Percentiles rank a stretch among this genome's conserved stretches.
Conservation (phyloP, 2,329 filamentous ascomycete genomes). For the Verticillium klebahnii region DNA sequence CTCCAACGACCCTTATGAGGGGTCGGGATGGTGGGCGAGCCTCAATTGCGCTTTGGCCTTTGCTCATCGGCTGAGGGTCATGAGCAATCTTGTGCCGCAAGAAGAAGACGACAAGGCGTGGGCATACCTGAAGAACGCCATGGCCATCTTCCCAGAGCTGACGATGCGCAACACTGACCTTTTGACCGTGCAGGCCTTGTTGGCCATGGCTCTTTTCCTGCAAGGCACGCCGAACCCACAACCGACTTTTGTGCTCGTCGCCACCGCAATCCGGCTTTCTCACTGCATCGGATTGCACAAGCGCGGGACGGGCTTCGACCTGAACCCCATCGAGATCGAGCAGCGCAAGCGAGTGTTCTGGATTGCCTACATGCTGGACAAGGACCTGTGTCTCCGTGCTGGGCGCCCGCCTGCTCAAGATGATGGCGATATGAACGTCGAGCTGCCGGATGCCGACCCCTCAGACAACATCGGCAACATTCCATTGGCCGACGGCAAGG, state of each 20-base stretch:
- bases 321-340: conserved; percentile 91
- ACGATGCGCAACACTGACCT: conserved; percentile 96
- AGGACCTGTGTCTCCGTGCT: conserved; percentile 56
- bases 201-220: conserved; percentile 92
- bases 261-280: conserved; percentile 82
- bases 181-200: conserved; percentile 85
- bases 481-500: conserved; percentile 79
- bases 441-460: conserved; percentile 86
- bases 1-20: conserved; percentile 85
- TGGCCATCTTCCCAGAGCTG: conserved; percentile 87
- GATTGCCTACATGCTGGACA: conserved; percentile 63
- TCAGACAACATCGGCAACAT: conserved; percentile 93
- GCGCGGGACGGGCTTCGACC: conserved; percentile 83
- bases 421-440: conserved; percentile 84
- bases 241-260: conserved; percentile 85
- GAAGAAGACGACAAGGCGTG: conserved; percentile 94
- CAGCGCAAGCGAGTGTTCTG: conserved; percentile 68
- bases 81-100: conserved; percentile 87
- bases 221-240: conserved; percentile 97
- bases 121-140: conserved; percentile 93
- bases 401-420: conserved; percentile 58
- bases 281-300: conserved; percentile 97
- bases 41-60: conserved; percentile 93
- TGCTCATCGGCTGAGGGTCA: conserved; percentile 83
- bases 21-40: conserved; percentile 97